Evolutionary conservation across 179 eudicot species (phyloP), one percentile per base, ranked within the genome.

Genomic region (Pouteria campechiana): DNA sequence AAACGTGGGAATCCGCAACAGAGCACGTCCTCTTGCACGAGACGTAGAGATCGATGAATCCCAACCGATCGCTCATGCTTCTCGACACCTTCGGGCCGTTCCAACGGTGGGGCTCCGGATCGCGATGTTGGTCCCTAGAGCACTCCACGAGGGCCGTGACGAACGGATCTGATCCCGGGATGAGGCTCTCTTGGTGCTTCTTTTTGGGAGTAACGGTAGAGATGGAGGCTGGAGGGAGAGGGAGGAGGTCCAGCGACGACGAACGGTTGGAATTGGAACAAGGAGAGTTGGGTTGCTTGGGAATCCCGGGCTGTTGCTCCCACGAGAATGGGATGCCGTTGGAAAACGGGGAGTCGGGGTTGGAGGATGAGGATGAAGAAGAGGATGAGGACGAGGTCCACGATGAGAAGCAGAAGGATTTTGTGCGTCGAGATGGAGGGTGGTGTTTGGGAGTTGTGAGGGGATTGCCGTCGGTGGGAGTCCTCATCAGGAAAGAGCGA

Each of bases 231-330:
- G 92, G 93, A 29, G 93, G 93, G 17, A 70, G 25, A 1, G 93
- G 93, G 61, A 81, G 72, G 37, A 56, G 60, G 28, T 15, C 50
- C 0, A 25, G 11, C 1, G 67, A 52, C 1, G 22, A 20, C 11
- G 4, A 36, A 46, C n/a, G n/a, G n/a, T n/a, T n/a, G n/a, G n/a
- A n/a, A n/a, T n/a, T n/a, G n/a, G n/a, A n/a, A n/a, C n/a, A n/a
- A n/a, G n/a, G n/a, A 15, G 57, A 41, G 2, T 70, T 47, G 7
- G 67, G 64, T 7, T 29, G 58, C 51, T 83, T 79, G 6, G 94
- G 84, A 20, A 75, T 83, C 41, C 88, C 94, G n/a, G 89, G 89
- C 32, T 61, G 30, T 52, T 72, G 21, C 58, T 83, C 94, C 94
- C 94, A 83, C 0, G 89, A 76, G 38, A 83, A 83, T 4, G 94